phyloP scores from a whole-genome alignment of 1,284 basidiomycete genomes.

The Malassezia yamatoensis region DNA sequence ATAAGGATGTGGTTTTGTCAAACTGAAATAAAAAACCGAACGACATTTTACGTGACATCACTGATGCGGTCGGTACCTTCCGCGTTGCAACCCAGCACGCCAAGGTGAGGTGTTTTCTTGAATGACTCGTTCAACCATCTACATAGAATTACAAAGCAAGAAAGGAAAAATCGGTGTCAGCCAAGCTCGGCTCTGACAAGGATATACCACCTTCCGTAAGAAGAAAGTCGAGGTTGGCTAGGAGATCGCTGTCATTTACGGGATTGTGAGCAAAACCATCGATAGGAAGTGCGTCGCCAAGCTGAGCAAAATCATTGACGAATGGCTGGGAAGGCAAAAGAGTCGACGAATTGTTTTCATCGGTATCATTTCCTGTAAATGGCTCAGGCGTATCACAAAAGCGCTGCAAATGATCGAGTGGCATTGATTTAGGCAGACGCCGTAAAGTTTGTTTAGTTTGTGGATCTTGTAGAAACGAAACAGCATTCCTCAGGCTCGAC shows the following conservation, averaged over 20 bases:
- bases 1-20: too few species aligned
- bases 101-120: too few species aligned
- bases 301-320: not conserved
- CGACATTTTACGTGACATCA: too few species aligned
- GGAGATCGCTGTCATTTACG: not conserved
- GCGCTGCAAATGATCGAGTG: not conserved
- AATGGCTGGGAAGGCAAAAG: not conserved
- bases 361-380: not conserved
- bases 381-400: not conserved
- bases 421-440: not conserved
- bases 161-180: not conserved
- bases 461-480: not conserved
- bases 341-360: too few species aligned
- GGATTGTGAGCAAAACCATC: too few species aligned
- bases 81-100: too few species aligned
- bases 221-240: not conserved
- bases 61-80: too few species aligned
- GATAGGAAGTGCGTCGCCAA: not conserved
- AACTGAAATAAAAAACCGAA: too few species aligned
- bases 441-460: not conserved
- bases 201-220: not conserved
- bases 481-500: not conserved
- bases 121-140: too few species aligned
- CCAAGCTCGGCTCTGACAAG: not conserved
- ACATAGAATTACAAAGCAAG: not conserved